phyloP scores from a whole-genome alignment of 2,329 filamentous ascomycete species.

The Aspergillus puulaauensis region DNA sequence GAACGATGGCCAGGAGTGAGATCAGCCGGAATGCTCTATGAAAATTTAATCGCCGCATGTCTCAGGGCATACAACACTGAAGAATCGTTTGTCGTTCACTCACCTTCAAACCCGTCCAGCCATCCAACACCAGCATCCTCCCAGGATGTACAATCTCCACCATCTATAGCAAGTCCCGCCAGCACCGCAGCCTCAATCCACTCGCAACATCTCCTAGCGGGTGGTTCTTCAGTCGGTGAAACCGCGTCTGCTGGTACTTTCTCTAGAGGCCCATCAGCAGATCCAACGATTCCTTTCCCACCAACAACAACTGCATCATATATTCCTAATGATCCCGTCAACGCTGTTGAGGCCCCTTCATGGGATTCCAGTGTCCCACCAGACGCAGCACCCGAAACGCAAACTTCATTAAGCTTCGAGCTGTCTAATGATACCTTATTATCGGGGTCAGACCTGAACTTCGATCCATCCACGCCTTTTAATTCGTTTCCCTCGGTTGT shows the following conservation, averaged over 20 bases:
- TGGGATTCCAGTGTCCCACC: constrained; percentile 19
- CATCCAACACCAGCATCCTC: constrained; percentile 42
- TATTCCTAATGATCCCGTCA: constrained; percentile 18
- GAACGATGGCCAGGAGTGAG: constrained; percentile 90
- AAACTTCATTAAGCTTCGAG: constrained; percentile 23
- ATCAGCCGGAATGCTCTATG: constrained; percentile 80
- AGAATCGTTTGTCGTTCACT: constrained; percentile 53
- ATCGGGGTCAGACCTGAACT: constrained; percentile 26
- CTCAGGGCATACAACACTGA: constrained; percentile 78
- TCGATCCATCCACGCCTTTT: constrained; percentile 40
- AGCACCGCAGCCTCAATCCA: constrained; percentile 38
- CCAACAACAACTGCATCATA: constrained; percentile 22
- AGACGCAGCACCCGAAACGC: constrained; percentile 9
- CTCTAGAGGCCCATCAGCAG: constrained; percentile 36
- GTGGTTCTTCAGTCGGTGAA: constrained; percentile 28
- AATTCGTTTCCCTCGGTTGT: constrained; percentile 43
- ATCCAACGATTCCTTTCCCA: constrained; percentile 27
- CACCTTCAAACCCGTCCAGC: constrained; percentile 45
- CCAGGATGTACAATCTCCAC: constrained; percentile 40
- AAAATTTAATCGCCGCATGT: constrained; percentile 80
- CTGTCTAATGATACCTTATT: constrained; percentile 20
- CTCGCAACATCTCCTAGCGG: constrained; percentile 32
- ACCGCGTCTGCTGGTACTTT: constrained; percentile 30
- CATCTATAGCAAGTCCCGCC: constrained; percentile 41
- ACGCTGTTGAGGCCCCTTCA: constrained; percentile 18